Base-by-base conservation (phyloP, 805 yeast genomes). In the Clavispora vitiphila region DNA sequence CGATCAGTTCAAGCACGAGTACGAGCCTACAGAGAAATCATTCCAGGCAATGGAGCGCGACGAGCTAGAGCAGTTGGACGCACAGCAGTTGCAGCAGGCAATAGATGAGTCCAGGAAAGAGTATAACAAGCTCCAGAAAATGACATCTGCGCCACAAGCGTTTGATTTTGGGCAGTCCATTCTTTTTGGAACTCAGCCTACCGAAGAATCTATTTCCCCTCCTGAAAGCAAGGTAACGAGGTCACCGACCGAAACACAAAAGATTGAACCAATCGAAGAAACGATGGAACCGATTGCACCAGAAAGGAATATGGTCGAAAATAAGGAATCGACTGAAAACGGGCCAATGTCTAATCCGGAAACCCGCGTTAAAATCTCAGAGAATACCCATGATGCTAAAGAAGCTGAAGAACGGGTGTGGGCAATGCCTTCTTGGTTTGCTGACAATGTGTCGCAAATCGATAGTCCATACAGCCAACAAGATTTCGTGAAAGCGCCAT, bases 101-200 rank as follows among this genome's bases (percentile, higher is more conserved):
- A 69, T 78, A 31, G 74, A 69, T 37, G 64, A 60, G 27, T 74
- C 78, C 2, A 71, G 72, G 43, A 50, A 57, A 40, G 81, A 78
- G 27, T 67, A 68, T 25, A 39, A 53, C 11, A 39, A 47, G 4
- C 42, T 62, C 42, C 52, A 60, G n/a, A n/a, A n/a, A n/a, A n/a
- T n/a, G n/a, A n/a, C n/a, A n/a, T n/a, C n/a, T n/a, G n/a, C n/a
- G n/a, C n/a, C n/a, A n/a, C n/a, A n/a, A n/a, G n/a, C 27, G 3
- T 46, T 49, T 23, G 52, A 51, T 29, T 43, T 62, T 19, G 57
- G 57, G 3, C 38, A 41, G 9, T 57, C 65, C 7, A 41, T 56
- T 24, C 48, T 61, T 14, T 58, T 58, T 41, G 41, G 29, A n/a
- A n/a, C n/a, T n/a, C n/a, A n/a, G n/a, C n/a, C n/a, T n/a, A n/a